Conservation (phyloP, 202 grass and related monocot species). For the Miscanthus sacchariflorus region DNA sequence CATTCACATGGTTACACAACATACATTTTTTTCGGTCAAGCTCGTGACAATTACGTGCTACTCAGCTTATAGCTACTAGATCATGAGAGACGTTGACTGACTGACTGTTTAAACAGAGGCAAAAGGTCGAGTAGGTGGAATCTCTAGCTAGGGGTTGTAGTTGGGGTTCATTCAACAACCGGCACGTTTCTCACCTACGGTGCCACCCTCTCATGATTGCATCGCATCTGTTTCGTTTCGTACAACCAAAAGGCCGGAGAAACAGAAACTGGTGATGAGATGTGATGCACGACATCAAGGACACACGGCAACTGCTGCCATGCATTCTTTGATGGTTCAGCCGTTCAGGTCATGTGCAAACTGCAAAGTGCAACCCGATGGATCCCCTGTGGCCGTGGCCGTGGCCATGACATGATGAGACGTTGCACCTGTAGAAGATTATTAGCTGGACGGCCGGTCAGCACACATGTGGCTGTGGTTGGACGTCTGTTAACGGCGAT, state of each 20-base stretch:
- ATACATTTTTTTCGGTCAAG: not conserved
- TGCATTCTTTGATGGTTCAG: not conserved
- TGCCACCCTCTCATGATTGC: slow-evolving; percentile 23
- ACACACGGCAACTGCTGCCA: not conserved
- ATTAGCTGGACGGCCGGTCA: too few relatives aligned
- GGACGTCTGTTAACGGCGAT: too few relatives aligned
- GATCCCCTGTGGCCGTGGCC: not conserved
- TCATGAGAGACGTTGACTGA: slow-evolving; percentile 18
- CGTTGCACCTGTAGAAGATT: not conserved
- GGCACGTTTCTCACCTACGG: not conserved
- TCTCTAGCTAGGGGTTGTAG: not conserved
- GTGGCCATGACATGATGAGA: not conserved
- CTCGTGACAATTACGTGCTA: not conserved
- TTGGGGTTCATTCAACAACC: slow-evolving; percentile 1
- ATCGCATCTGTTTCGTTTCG: not conserved
- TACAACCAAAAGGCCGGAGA: not conserved
- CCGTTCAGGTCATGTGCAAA: slow-evolving; percentile 5
- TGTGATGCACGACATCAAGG: slow-evolving; percentile 5
- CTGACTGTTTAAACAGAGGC: not conserved
- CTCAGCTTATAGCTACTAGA: not conserved
- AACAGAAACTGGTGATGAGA: not conserved
- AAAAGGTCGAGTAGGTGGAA: slow-evolving; percentile 22
- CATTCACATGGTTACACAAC: slow-evolving; percentile 7
- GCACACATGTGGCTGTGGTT: too few relatives aligned
- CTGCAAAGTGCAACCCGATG: slow-evolving; percentile 8